Percentiles rank a stretch among this genome's conserved stretches.
These are phyloP conservation scores for Trichosporon asahii DNA, from an alignment of 1,284 basidiomycete species.

Conservation along the genomic window DNA sequence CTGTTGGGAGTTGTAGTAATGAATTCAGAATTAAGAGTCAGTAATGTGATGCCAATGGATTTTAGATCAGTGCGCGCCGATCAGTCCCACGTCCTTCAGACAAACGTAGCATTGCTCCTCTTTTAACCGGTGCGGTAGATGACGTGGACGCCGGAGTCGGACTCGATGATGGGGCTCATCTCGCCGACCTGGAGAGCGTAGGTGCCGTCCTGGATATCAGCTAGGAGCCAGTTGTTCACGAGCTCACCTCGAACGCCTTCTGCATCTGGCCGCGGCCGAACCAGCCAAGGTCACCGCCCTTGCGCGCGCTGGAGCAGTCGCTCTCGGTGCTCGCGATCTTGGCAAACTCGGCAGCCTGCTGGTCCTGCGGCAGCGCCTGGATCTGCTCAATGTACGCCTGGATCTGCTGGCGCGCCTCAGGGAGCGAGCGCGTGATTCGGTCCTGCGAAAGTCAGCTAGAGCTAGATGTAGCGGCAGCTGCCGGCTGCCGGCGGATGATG, in stretches of 20 bases:
- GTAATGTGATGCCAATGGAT: background rate
- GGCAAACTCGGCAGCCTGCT: slow-evolving; percentile 63
- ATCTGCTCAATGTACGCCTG: slow-evolving; percentile 56
- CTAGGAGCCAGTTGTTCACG: background rate
- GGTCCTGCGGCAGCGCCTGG: slow-evolving; percentile 47
- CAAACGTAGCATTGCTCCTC: background rate
- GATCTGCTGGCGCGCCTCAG: slow-evolving; percentile 79
- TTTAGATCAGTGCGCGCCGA: background rate
- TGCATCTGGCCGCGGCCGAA: slow-evolving; percentile 93
- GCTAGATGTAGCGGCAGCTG: background rate
- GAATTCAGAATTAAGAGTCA: background rate
- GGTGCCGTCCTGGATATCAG: slow-evolving; percentile 61
- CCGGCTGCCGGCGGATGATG: background rate
- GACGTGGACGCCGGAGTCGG: slow-evolving; percentile 95
- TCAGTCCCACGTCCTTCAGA: slow-evolving; percentile 1
- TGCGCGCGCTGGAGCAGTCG: slow-evolving; percentile 79
- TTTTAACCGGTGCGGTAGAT: slow-evolving; percentile 78
- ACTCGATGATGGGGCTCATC: slow-evolving; percentile 80
- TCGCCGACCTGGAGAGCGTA: slow-evolving; percentile 75
- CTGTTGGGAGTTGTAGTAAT: background rate
- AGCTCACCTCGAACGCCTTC: slow-evolving; percentile 77
- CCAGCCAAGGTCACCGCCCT: slow-evolving; percentile 79
- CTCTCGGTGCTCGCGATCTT: slow-evolving; percentile 71
- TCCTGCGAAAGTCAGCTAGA: slow-evolving; percentile 53
- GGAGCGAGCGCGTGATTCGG: slow-evolving; percentile 82